phyloP scores from a whole-genome alignment of 2,329 filamentous ascomycete genomes.

The Falciphora oryzae region DNA sequence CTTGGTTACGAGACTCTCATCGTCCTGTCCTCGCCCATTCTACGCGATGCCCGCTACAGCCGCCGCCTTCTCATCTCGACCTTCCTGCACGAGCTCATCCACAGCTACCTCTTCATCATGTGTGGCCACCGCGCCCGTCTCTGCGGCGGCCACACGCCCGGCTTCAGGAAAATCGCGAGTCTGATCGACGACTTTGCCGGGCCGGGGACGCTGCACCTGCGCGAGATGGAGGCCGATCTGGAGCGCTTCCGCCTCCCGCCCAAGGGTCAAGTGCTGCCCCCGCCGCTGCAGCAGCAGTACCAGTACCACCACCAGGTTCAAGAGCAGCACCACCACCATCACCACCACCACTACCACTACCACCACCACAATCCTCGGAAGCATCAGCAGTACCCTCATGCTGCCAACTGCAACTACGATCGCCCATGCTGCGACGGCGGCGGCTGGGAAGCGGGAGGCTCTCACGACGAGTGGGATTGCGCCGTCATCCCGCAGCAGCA shows the following conservation, averaged over 20 bases:
- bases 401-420: neutral
- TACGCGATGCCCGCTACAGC: constrained; percentile 51
- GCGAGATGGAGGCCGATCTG: constrained; percentile 57
- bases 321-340: neutral
- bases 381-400: constrained; percentile 1
- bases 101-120: constrained; percentile 59
- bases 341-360: neutral
- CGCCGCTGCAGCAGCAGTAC: constrained; percentile 3
- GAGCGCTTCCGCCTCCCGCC: constrained; percentile 20
- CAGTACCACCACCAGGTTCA: neutral
- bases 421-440: constrained; percentile 1
- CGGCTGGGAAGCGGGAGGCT: neutral
- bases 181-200: constrained; percentile 59
- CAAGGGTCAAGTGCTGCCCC: neutral
- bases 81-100: constrained; percentile 61
- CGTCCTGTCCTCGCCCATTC: constrained; percentile 52
- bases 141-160: constrained; percentile 54
- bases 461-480: constrained; percentile 3
- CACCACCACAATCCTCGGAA: neutral
- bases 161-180: constrained; percentile 52
- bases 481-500: neutral
- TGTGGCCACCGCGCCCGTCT: constrained; percentile 52
- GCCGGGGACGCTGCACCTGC: constrained; percentile 45
- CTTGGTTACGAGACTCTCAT: constrained; percentile 58
- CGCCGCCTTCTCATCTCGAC: constrained; percentile 57